Evolutionary conservation across 352 stramenopile species (phyloP).

Genomic region (Phytopythium mirpurense): DNA sequence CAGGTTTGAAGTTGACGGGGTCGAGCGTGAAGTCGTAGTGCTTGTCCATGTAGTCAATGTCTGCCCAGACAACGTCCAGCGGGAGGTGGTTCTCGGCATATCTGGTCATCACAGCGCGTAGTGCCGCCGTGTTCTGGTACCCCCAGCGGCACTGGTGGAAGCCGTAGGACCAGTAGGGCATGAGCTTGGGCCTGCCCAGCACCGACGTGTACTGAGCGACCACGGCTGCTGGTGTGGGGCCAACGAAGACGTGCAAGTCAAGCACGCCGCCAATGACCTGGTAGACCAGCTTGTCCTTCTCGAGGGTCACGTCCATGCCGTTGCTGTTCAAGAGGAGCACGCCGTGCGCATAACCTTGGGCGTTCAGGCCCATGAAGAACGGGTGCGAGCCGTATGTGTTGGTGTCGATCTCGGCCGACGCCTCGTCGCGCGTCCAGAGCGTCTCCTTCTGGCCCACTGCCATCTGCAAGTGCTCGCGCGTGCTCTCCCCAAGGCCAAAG

Average conservation of each 20-base stretch:
- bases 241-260: conserved; percentile 53
- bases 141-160: conserved; percentile 66
- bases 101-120: conserved; percentile 33
- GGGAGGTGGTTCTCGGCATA: conserved; percentile 39
- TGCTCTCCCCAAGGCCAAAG: conserved; percentile 38
- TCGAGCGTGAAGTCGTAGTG: conserved; percentile 68
- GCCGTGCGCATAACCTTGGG: conserved; percentile 33
- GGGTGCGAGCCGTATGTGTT: conserved; percentile 64
- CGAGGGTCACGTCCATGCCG: conserved; percentile 54
- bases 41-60: conserved; percentile 63
- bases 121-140: conserved; percentile 21
- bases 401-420: conserved; percentile 16
- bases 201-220: conserved; percentile 51
- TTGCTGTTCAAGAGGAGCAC: no score
- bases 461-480: conserved; percentile 29
- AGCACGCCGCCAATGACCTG: conserved; percentile 52
- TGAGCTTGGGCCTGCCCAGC: conserved; percentile 47
- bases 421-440: conserved; percentile 36
- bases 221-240: conserved; percentile 32
- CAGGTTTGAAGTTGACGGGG: conserved; percentile 33
- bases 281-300: conserved; percentile 35
- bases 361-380: conserved; percentile 49
- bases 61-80: conserved; percentile 51
- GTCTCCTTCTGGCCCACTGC: conserved; percentile 43
- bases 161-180: conserved; percentile 67